phyloP scores from a whole-genome alignment of 176 grass and related monocot genomes.

The Poa pratensis region DNA sequence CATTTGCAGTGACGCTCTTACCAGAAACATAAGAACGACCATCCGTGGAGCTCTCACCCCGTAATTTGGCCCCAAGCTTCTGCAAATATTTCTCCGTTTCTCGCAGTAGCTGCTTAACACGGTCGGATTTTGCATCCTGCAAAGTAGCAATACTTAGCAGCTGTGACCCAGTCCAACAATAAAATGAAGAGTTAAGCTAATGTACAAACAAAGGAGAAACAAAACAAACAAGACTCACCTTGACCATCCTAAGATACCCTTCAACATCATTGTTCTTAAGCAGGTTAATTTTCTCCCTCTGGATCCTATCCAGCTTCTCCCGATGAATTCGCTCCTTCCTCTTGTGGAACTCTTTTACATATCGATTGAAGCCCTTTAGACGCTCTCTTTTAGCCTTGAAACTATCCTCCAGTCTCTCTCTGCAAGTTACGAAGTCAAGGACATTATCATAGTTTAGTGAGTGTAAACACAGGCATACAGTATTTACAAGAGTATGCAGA shows the following conservation, averaged over 20 bases:
- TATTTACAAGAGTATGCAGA: neutral
- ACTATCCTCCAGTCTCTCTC: constrained; percentile 88
- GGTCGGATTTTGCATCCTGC: constrained; percentile 98
- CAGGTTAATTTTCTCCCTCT: constrained; percentile 96
- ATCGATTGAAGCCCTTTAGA: constrained; percentile 88
- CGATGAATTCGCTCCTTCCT: constrained; percentile 90
- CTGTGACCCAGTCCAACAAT: constrained; percentile 30
- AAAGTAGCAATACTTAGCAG: constrained; percentile 39
- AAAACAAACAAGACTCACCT: constrained; percentile 58
- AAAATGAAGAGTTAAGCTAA: constrained; percentile 37
- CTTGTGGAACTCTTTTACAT: constrained; percentile 94
- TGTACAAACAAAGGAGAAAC: constrained; percentile 31
- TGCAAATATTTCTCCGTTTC: constrained; percentile 99
- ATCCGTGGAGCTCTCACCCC: constrained; percentile 60
- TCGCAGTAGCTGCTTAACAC: constrained; percentile 93
- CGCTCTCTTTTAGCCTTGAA: constrained; percentile 96
- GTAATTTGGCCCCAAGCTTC: constrained; percentile 84
- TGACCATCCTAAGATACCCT: constrained; percentile 98
- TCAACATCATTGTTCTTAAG: constrained; percentile 99
- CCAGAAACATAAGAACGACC: constrained; percentile 61
- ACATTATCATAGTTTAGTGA: constrained; percentile 21
- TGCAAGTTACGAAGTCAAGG: constrained; percentile 44
- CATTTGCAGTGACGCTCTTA: constrained; percentile 67
- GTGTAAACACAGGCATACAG: constrained; percentile 10
- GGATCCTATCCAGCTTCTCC: constrained; percentile 97